Conservation (phyloP, 2,329 filamentous ascomycete genomes). For the Claviceps africana region DNA sequence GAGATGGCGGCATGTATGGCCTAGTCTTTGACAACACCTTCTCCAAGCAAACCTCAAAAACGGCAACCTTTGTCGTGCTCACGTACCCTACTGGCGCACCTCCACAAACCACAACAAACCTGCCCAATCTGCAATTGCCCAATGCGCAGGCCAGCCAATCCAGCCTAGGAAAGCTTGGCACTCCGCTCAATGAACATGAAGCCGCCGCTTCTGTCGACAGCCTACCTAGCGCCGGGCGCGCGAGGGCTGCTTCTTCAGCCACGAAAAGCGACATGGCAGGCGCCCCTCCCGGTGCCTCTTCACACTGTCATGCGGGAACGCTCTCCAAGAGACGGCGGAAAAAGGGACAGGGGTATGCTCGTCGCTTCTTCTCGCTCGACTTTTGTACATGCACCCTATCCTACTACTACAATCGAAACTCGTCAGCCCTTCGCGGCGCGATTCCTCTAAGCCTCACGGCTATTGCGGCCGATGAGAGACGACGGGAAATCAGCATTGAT, state of each 20-base stretch:
- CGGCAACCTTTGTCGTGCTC: constrained; percentile 82
- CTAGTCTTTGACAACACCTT: constrained; percentile 98
- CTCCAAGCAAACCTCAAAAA: constrained; percentile 89
- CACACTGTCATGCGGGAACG: constrained; percentile 66
- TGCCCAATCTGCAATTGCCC: constrained; percentile 41
- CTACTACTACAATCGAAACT: constrained; percentile 91
- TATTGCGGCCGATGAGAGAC: constrained; percentile 75
- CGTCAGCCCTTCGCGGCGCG: constrained; percentile 78
- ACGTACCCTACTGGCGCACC: constrained; percentile 78
- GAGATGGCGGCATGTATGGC: constrained; percentile 84
- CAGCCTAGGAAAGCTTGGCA: constrained; percentile 36
- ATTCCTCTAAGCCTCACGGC: constrained; percentile 86
- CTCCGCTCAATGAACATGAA: constrained; percentile 28
- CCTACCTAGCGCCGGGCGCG: constrained; percentile 33
- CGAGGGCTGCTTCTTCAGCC: constrained; percentile 35
- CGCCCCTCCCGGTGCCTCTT: constrained; percentile 20
- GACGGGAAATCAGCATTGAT: constrained; percentile 88
- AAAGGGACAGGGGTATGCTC: constrained; percentile 83
- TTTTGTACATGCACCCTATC: constrained; percentile 89
- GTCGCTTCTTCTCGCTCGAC: constrained; percentile 90
- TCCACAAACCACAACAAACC: constrained; percentile 58
- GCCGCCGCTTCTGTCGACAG: constrained; percentile 47
- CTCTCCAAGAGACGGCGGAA: constrained; percentile 85
- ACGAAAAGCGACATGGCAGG: constrained; percentile 34
- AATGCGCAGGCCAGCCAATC: constrained; percentile 30